Base-by-base conservation (phyloP, 1,284 basidiomycete species). In the Marasmius tenuissimus region DNA sequence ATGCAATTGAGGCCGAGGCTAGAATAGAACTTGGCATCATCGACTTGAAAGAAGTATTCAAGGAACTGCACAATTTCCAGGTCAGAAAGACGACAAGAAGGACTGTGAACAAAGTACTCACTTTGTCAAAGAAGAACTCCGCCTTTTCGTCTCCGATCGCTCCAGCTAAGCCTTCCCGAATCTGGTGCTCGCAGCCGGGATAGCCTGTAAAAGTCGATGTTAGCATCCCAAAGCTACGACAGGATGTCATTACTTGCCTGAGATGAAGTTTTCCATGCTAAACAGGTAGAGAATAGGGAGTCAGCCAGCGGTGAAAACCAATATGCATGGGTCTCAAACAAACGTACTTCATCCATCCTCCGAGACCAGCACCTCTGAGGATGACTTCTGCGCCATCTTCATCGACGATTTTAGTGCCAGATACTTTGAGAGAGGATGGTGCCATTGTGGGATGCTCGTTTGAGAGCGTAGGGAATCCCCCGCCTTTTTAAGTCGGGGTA, bases 51-150 rank as follows among this genome's bases (percentile, higher is more conserved):
- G 76, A 92, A 91, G 73, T 90, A 82, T 67, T 90, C 85, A 18
- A 91, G 76, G 73, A 89, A 89, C 88, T 91, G 62, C 12, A 27
- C 16, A 16, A 11, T 35, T 39, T 61, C 4, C 56, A 61, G 14
- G 33, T 52, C 14, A 52, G 50, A 33, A 5, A 16, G 34, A 7
- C 14, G 11, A 16, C 10, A 3, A 34, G 12, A 11, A 34, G n/a
- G 33, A 27, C 50, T 3, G 50, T 14, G 2, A 3, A 52, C 27
- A 35, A 8, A 38, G n/a, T 35, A 11, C 37, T 33, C 16, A 86
- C 87, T 77, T 86, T 88, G 75, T 92, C 88, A 67, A 92, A 93
- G 78, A 92, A 93, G 75, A 86, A 89, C 34, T 85, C 85, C 12
- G 89, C 83, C 70, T 90, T 92, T 57, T 86, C 79, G 60, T 81